Base-by-base conservation (phyloP, 192 early-diverging fungal genomes). In the Obelidium mucronatum region DNA sequence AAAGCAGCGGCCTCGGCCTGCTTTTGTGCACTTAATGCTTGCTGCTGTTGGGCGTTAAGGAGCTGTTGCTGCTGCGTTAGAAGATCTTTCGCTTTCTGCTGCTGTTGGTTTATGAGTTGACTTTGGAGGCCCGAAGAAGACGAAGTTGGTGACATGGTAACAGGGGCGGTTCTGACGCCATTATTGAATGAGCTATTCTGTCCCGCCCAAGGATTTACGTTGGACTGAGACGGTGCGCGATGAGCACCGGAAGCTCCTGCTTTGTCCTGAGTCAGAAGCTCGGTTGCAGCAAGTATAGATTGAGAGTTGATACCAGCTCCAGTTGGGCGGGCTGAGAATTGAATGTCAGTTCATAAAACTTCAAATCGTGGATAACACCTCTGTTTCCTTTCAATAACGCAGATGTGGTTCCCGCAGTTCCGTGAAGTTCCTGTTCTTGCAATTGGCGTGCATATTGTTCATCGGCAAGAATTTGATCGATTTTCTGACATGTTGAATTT, bases 401-500 rank as follows among this genome's bases (percentile, higher is more conserved):
- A 2, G 69, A 67, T 17, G 75, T 80, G 3, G 58, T 59, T 17
- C 67, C 67, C 22, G 60, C 51, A 31, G 59, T 64, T 17, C 75
- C 76, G 39, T 56, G 34, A 30, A 81, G 61, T 54, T 94, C 91
- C 36, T 90, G 86, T 48, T 93, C 88, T 77, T 97, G 95, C 56
- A 98, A 81, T 68, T 90, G 83, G 17, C 95, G 87, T 1, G 95
- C 96, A 72, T 95, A 82, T 28, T 83, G 84, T 77, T 95, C 95
- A 79, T 98, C 96, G 8, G 87, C 77, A 63, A 89, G 85, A 34
- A 94, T 89, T 80, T 94, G 93, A 34, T 72, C 79, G 58, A 74
- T 74, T 74, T 73, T 76, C 72, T 85, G 70, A 33, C 69, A 34
- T 30, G 8, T 33, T 22, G 6, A 60, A 60, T 11, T 15, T 65